Percentiles rank a stretch among this genome's conserved stretches.
These are phyloP conservation scores for Ambrosiella beaveri DNA, from an alignment of 2,329 filamentous ascomycete genomes.

Conservation along the genomic window DNA sequence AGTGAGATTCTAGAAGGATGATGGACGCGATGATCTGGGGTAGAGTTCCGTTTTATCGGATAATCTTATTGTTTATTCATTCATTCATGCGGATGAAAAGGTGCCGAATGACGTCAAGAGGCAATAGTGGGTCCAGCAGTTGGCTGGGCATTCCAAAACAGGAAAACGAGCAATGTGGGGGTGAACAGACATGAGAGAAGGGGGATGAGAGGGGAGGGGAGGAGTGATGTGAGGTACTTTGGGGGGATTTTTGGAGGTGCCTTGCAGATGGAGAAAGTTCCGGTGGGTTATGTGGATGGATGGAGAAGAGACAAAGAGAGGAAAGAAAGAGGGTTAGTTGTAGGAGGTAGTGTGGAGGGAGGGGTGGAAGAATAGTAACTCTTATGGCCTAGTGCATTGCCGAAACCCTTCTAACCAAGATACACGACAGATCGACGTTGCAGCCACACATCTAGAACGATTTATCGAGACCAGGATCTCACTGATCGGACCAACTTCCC, in stretches of 20 bases:
- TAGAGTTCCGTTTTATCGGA: too few relatives aligned
- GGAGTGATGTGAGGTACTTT: too few relatives aligned
- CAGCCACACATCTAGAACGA: too few relatives aligned
- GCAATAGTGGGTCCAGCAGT: not conserved
- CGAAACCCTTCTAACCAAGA: too few relatives aligned
- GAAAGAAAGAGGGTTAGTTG: not conserved
- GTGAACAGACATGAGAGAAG: not conserved
- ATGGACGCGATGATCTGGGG: too few relatives aligned
- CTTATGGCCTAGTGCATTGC: not conserved
- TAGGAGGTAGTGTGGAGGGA: not conserved
- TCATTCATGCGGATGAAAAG: not conserved
- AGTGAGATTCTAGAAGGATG: too few relatives aligned
- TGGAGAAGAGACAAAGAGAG: not conserved
- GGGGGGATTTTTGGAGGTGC: not conserved
- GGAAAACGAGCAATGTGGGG: conserved; percentile 2
- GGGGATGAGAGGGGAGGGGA: not conserved
- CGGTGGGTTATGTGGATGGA: not conserved
- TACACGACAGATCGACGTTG: too few relatives aligned
- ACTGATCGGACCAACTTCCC: too few relatives aligned
- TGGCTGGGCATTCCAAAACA: not conserved
- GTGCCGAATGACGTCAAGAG: conserved; percentile 3
- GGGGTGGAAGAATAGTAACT: not conserved
- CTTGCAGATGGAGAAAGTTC: not conserved
- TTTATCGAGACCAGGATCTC: too few relatives aligned
- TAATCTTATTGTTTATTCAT: not conserved